Percentiles rank a stretch among this genome's conserved stretches.
Conservation (phyloP, 202 grass and related monocot genomes). For the Zoysia matrella region DNA sequence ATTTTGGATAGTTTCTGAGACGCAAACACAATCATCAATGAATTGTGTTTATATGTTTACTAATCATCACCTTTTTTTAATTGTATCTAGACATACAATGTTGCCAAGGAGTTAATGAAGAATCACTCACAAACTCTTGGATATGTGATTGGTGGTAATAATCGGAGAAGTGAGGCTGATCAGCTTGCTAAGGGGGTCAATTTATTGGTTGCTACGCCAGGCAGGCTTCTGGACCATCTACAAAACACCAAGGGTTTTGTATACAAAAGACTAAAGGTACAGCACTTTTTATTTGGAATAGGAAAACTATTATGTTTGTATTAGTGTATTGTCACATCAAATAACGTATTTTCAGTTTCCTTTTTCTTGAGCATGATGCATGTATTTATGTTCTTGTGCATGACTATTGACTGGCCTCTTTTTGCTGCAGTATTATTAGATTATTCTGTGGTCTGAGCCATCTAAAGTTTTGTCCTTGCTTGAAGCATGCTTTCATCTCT, state of each 20-base stretch:
- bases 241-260: slow-evolving; percentile 84
- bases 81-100: slow-evolving; percentile 80
- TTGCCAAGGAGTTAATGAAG: slow-evolving; percentile 93
- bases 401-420: too few relatives aligned
- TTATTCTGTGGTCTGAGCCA: background rate
- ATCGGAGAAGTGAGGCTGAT: slow-evolving; percentile 77
- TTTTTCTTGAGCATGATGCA: background rate
- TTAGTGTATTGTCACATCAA: background rate
- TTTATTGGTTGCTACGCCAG: slow-evolving; percentile 87
- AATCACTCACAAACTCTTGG: slow-evolving; percentile 91
- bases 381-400: background rate
- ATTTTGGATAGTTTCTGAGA: background rate
- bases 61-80: background rate
- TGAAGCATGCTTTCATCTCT: background rate
- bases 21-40: background rate
- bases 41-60: background rate
- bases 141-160: slow-evolving; percentile 83
- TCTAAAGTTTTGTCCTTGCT: background rate
- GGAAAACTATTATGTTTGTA: too few relatives aligned
- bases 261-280: slow-evolving; percentile 82
- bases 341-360: background rate
- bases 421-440: too few relatives aligned
- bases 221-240: slow-evolving; percentile 94
- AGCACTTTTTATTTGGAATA: background rate
- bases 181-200: slow-evolving; percentile 83